Evolutionary conservation across 345 rosid species (phyloP).

Genomic region (Moricandia arvensis): DNA sequence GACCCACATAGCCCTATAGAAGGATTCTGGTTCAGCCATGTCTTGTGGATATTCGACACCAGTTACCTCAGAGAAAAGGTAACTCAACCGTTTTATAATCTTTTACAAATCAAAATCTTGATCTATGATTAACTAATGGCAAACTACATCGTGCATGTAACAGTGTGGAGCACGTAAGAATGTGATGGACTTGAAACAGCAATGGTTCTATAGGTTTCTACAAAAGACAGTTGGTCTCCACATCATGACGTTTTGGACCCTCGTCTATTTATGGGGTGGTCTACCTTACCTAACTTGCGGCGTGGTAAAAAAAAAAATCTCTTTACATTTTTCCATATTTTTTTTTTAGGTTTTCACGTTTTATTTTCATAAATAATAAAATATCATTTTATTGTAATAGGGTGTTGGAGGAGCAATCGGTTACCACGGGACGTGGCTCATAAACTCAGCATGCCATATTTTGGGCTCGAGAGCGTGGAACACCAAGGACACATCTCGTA

Average conservation of each 20-base stretch:
- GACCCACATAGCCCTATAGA: constrained; percentile 41
- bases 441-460: constrained; percentile 82
- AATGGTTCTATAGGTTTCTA: constrained; percentile 70
- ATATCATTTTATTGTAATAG: constrained; percentile 33
- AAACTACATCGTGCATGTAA: too few relatives aligned
- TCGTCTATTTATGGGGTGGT: constrained; percentile 61
- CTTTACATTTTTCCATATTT: background rate
- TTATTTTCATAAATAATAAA: background rate
- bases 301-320: constrained; percentile 45
- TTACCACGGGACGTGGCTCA: constrained; percentile 76
- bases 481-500: constrained; percentile 74
- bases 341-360: background rate
- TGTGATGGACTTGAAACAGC: constrained; percentile 82
- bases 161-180: constrained; percentile 40
- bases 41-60: constrained; percentile 37
- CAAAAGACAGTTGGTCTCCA: constrained; percentile 56
- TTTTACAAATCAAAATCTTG: too few relatives aligned
- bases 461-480: constrained; percentile 88
- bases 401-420: constrained; percentile 60
- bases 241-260: constrained; percentile 50
- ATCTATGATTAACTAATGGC: too few relatives aligned
- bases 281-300: constrained; percentile 84
- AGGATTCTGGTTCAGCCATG: constrained; percentile 41
- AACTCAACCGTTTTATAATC: background rate
- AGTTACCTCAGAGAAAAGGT: constrained; percentile 30